Percentiles rank a stretch among this genome's conserved stretches.
phyloP scores from a whole-genome alignment of 2,329 filamentous ascomycete species.

The Alternaria dauci region DNA sequence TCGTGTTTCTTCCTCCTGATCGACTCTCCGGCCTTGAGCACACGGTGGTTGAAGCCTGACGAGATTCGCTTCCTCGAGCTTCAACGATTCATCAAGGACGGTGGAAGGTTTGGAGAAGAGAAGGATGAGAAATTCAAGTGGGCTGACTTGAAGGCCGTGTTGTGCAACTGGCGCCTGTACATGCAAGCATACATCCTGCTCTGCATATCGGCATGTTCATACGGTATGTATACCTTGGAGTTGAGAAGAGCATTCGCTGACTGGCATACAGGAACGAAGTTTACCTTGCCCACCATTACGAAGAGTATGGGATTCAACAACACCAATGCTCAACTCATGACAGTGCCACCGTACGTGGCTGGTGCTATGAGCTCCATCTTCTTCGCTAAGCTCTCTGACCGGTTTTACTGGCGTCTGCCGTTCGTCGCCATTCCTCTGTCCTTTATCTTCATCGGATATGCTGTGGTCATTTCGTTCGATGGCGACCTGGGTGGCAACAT shows the following conservation, averaged over 20 bases:
- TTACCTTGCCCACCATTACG: slow-evolving; percentile 34
- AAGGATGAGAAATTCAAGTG: slow-evolving; percentile 29
- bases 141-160: slow-evolving; percentile 37
- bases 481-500: slow-evolving; percentile 53
- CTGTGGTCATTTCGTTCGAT: slow-evolving; percentile 52
- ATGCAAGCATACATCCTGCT: slow-evolving; percentile 42
- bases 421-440: slow-evolving; percentile 44
- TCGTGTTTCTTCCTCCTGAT: slow-evolving; percentile 39
- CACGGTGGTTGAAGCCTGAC: slow-evolving; percentile 31
- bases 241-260: not conserved
- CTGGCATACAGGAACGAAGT: slow-evolving; percentile 2
- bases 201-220: slow-evolving; percentile 37
- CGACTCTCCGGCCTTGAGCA: slow-evolving; percentile 32
- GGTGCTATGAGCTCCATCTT: slow-evolving; percentile 36
- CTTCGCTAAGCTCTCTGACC: slow-evolving; percentile 35
- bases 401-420: slow-evolving; percentile 29
- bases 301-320: slow-evolving; percentile 42
- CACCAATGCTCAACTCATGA: slow-evolving; percentile 43
- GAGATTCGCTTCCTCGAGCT: slow-evolving; percentile 35
- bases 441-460: slow-evolving; percentile 41
- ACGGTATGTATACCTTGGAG: slow-evolving; percentile 22
- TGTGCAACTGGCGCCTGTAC: slow-evolving; percentile 40
- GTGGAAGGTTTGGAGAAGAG: slow-evolving; percentile 28
- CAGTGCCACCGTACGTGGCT: slow-evolving; percentile 37
- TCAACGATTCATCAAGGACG: slow-evolving; percentile 35